Conservation (phyloP, 179 eudicot genomes). For the Gypsophila paniculata region DNA sequence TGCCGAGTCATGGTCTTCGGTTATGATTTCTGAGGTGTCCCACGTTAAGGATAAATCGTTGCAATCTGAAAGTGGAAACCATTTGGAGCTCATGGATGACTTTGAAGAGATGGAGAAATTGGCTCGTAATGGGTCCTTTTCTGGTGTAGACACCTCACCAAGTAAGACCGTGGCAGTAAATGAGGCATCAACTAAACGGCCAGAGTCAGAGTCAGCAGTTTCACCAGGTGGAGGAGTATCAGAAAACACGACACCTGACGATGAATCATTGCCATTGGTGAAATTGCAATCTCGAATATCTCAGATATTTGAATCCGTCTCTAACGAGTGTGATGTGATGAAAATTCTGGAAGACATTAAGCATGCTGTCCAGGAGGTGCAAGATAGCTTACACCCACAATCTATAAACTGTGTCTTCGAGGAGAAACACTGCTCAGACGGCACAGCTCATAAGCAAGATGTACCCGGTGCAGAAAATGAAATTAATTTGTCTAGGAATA, state of each 20-base stretch:
- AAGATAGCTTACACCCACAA: constrained; percentile 36
- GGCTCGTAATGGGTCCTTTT: constrained; percentile 46
- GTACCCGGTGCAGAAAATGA: constrained; percentile 44
- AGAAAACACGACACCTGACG: constrained; percentile 25
- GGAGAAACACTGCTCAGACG: constrained; percentile 40
- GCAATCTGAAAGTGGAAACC: constrained; percentile 55
- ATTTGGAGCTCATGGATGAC: constrained; percentile 92
- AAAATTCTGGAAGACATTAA: constrained; percentile 59
- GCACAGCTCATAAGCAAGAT: constrained; percentile 23
- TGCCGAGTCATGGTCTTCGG: constrained; percentile 78
- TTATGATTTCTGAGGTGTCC: constrained; percentile 50
- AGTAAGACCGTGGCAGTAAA: constrained; percentile 25
- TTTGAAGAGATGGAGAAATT: constrained; percentile 97
- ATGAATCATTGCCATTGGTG: constrained; percentile 34
- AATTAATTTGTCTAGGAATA: constrained; percentile 33
- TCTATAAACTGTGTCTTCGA: constrained; percentile 36
- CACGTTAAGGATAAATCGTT: constrained; percentile 46
- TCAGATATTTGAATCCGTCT: constrained; percentile 45
- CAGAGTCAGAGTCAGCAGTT: constrained; percentile 22
- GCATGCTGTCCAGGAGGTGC: constrained; percentile 49
- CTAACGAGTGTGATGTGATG: constrained; percentile 53
- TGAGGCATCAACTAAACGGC: constrained; percentile 22
- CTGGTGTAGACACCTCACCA: constrained; percentile 27
- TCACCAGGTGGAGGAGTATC: constrained; percentile 18
- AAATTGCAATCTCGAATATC: constrained; percentile 61